phyloP scores from a whole-genome alignment of 176 grass and related monocot genomes.

The Dactylis glomerata region DNA sequence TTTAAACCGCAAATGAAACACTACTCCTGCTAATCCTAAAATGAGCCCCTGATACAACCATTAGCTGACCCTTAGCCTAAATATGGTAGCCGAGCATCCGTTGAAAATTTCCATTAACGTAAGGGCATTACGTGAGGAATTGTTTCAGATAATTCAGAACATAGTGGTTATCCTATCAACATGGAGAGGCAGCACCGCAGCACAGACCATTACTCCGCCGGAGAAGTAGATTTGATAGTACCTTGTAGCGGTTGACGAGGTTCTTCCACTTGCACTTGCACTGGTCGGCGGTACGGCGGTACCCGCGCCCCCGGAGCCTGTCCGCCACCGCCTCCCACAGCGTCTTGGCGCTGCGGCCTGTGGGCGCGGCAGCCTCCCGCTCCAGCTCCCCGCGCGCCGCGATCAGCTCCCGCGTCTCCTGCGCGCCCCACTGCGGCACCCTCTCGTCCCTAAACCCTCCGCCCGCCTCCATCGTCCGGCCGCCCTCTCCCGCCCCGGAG shows the following conservation, averaged over 20 bases:
- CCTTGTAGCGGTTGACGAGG: conserved; percentile 92
- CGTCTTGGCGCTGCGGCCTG: conserved; percentile 59
- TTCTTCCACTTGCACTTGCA: conserved; percentile 99
- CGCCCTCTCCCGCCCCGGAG: conserved; percentile 13
- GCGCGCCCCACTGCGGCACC: conserved; percentile 68
- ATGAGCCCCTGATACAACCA: neutral
- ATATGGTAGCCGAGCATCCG: neutral
- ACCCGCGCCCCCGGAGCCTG: conserved; percentile 54
- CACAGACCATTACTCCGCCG: neutral
- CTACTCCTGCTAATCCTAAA: neutral
- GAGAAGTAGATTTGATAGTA: neutral
- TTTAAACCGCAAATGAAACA: neutral
- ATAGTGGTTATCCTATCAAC: neutral
- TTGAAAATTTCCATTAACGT: neutral
- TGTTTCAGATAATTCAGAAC: neutral
- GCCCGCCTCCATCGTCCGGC: conserved; percentile 34
- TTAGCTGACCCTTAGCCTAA: neutral
- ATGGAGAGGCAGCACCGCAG: neutral
- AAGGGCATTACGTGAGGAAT: neutral
- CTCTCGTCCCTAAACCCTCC: conserved; percentile 50
- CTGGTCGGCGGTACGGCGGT: conserved; percentile 76
- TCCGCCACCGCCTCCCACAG: conserved; percentile 74
- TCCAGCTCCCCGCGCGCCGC: conserved; percentile 63
- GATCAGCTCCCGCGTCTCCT: conserved; percentile 87
- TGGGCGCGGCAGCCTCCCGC: conserved; percentile 36